Base-by-base conservation (phyloP, 2,329 filamentous ascomycete genomes). In the Epichloe sibirici region DNA sequence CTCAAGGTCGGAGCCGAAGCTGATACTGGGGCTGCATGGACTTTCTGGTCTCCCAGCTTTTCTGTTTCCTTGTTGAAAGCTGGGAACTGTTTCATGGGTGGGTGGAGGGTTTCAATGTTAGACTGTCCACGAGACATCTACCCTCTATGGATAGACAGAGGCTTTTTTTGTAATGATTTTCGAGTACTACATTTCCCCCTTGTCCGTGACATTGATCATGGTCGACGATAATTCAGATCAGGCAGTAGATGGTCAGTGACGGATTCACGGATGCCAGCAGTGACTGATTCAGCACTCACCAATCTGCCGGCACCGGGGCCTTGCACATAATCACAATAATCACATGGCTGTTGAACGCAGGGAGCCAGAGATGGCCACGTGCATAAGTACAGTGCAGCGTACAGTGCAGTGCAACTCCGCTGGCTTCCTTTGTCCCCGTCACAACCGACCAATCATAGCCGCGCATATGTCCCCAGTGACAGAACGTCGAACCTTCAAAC, bases 111-210 rank as follows among this genome's bases (percentile, higher is more conserved):
- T 11, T 39, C 23, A 48, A 51, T 45, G 51, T 48, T 52, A 52
- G 48, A 49, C 42, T 50, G 34, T 55, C 43, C 37, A 23, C 15
- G 43, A 21, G 50, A 31, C 49, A 25, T 17, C 37, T 45, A 28
- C 39, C 37, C 51, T 46, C 43, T 46, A 48, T 52, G 44, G 51
- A 52, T 52, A 50, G 31, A 51, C 25, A 4, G 17, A 38, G 6
- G 39, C 15, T 49, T 17, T 55, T 54, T 11, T 54, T 51, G 52
- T 55, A 37, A 53, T 48, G 40, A 34, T 40, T 48, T 34, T 44
- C 37, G 40, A 25, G 9, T 38, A 34, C 17, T 17, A 25, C 25
- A 8, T 47, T 47, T 45, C 31, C 28, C 28, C 31, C 31, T 31
- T 31, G 9, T 31, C 31, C 31, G 31, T 31, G 31, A 31, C 31